phyloP scores from a whole-genome alignment of 805 yeast species.

The Yarrowia yakushimensis region DNA sequence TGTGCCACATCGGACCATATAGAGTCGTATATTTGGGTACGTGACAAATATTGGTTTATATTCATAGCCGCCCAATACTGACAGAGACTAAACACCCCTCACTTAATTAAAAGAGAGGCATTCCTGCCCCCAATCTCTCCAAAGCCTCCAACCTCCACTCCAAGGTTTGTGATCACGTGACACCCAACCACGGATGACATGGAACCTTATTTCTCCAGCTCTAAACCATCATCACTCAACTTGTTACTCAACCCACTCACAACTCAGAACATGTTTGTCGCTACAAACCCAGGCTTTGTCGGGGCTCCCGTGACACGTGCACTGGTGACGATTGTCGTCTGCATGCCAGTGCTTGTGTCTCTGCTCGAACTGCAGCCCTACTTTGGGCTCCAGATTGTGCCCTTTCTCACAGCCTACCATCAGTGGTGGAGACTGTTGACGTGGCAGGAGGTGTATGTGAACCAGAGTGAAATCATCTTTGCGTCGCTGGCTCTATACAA shows the following conservation, averaged over 20 bases:
- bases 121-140: too few species aligned
- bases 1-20: too few species aligned
- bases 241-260: neutral
- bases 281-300: constrained; percentile 41
- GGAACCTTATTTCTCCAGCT: constrained; percentile 7
- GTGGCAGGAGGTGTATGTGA: constrained; percentile 36
- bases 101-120: too few species aligned
- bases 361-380: constrained; percentile 41
- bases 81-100: too few species aligned
- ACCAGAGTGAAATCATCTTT: constrained; percentile 41
- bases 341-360: constrained; percentile 39
- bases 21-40: neutral
- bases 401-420: constrained; percentile 39
- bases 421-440: constrained; percentile 40
- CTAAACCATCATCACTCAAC: neutral
- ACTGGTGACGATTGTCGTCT: constrained; percentile 31
- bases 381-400: constrained; percentile 37
- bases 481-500: constrained; percentile 41
- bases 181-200: neutral
- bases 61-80: too few species aligned
- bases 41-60: too few species aligned
- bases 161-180: neutral
- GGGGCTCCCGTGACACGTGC: constrained; percentile 40
- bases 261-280: constrained; percentile 36
- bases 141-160: neutral